phyloP scores from a whole-genome alignment of 192 early-diverging fungal species.

The Backusella sp. region DNA sequence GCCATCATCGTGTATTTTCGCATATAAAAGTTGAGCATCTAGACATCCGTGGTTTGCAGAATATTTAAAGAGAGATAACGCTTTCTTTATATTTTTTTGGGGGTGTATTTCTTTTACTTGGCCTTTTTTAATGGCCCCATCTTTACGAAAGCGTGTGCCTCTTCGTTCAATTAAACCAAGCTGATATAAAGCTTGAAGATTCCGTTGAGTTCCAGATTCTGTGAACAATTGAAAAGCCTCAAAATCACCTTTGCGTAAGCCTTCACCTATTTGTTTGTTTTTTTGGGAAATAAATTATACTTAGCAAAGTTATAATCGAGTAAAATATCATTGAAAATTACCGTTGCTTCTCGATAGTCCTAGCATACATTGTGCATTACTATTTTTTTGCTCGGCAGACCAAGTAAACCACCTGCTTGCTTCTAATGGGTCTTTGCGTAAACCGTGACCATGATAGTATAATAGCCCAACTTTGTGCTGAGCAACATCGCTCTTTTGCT shows the following conservation, averaged over 20 bases:
- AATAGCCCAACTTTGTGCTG: neutral
- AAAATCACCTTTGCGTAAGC: neutral
- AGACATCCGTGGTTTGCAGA: neutral
- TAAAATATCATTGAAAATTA: neutral
- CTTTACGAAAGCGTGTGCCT: neutral
- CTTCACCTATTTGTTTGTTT: neutral
- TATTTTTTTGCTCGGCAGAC: neutral
- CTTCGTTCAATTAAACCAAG: neutral
- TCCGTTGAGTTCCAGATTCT: neutral
- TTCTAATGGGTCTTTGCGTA: neutral
- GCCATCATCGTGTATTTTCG: neutral
- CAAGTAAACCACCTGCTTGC: neutral
- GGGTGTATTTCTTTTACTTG: too few species aligned
- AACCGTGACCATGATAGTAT: neutral
- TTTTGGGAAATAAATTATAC: too few species aligned
- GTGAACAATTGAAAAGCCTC: neutral
- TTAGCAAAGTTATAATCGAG: too few species aligned
- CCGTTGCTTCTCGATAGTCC: neutral
- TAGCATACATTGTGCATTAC: neutral
- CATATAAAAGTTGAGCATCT: neutral
- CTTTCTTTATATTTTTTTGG: neutral
- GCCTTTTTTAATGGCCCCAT: neutral
- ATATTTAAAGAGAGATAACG: neutral
- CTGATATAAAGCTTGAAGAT: neutral
- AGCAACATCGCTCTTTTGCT: neutral